Conservation (phyloP, 2,329 filamentous ascomycete genomes). For the Coniochaeta pulveracea region DNA sequence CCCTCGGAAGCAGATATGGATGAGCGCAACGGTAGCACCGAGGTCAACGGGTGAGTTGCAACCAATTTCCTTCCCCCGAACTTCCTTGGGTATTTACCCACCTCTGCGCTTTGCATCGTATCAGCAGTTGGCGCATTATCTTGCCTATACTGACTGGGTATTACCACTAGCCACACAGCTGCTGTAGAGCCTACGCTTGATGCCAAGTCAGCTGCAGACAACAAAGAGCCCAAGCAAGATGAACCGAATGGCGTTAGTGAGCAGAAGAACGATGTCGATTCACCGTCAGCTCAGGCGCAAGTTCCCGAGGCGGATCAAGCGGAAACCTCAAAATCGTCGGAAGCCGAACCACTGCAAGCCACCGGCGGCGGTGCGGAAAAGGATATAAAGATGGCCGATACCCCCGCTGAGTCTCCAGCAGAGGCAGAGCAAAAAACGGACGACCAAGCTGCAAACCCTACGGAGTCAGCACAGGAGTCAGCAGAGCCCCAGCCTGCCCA, state of each 20-base stretch:
- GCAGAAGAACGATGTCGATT: not conserved
- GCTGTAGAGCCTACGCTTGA: conserved; percentile 11
- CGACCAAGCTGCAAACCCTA: too few species aligned
- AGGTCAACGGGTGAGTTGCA: conserved; percentile 46
- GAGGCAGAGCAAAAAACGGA: conserved; percentile 5
- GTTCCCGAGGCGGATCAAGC: conserved; percentile 8
- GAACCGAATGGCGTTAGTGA: conserved; percentile 1
- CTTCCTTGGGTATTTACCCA: not conserved
- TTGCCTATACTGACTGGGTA: conserved; percentile 1
- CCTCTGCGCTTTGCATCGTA: not conserved
- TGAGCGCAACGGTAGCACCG: conserved; percentile 14
- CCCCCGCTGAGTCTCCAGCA: conserved; percentile 9
- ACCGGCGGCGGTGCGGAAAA: conserved; percentile 1
- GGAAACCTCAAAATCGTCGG: not conserved
- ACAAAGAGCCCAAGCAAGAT: conserved; percentile 4
- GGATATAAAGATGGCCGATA: conserved; percentile 20
- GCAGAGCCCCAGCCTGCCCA: not conserved
- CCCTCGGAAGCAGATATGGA: conserved; percentile 33
- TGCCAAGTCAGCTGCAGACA: conserved; percentile 6
- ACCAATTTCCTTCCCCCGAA: too few species aligned
- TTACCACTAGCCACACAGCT: conserved; percentile 17
- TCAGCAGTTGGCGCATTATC: conserved; percentile 10
- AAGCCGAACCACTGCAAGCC: not conserved
- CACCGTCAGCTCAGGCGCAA: conserved; percentile 6
- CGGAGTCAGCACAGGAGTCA: not conserved